These are phyloP conservation scores for Sisymbrium irio DNA, from an alignment of 345 rosid genomes.

Conservation along the genomic window DNA sequence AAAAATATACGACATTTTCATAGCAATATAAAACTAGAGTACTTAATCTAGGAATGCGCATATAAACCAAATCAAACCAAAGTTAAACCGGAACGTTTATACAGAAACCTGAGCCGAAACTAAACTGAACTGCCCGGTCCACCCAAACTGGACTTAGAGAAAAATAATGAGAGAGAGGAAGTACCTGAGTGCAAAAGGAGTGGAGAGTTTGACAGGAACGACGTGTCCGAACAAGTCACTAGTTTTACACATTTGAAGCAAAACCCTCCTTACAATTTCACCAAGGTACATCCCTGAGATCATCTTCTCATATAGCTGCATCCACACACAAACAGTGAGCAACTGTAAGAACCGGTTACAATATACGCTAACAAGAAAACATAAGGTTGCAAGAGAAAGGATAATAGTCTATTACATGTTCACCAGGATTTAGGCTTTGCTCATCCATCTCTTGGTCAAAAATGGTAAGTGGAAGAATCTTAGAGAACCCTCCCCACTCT, in stretches of 20 bases:
- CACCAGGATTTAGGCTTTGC: conserved; percentile 71
- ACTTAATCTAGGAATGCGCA: not conserved
- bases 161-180: conserved; percentile 8
- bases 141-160: not conserved
- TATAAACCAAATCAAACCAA: not conserved
- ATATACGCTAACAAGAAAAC: not conserved
- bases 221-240: conserved; percentile 52
- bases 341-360: not conserved
- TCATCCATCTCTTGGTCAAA: conserved; percentile 79
- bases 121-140: not conserved
- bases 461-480: conserved; percentile 61
- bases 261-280: conserved; percentile 69
- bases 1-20: not conserved
- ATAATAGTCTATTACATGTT: conserved; percentile 54
- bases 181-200: conserved; percentile 56
- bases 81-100: not conserved
- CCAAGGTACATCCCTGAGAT: conserved; percentile 97
- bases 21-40: not conserved
- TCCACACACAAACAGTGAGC: conserved; percentile 16
- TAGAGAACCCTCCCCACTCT: conserved; percentile 89
- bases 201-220: conserved; percentile 45
- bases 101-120: not conserved
- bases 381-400: not conserved
- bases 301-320: conserved; percentile 83
- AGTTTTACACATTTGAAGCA: conserved; percentile 57